Evolutionary conservation across 2,329 filamentous ascomycete species (phyloP).

Genomic region (Alternaria alternata): DNA sequence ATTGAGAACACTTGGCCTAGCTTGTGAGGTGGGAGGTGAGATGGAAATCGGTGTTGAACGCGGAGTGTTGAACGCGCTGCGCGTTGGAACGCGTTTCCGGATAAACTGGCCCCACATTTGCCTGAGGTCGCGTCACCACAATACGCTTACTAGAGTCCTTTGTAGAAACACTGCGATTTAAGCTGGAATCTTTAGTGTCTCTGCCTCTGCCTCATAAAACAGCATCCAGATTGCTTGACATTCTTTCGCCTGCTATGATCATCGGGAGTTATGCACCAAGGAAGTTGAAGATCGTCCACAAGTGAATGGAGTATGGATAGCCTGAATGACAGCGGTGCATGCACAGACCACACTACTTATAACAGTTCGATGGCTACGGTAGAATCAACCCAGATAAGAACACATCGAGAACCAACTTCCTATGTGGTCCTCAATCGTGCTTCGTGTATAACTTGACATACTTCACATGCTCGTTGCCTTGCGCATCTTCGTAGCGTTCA

Average conservation of each 20-base stretch:
- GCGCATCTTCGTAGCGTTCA: slow-evolving; percentile 37
- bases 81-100: not conserved
- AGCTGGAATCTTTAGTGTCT: too few species aligned
- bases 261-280: not conserved
- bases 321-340: not conserved
- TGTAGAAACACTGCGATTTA: not conserved
- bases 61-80: not conserved
- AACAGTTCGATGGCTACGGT: not conserved
- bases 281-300: not conserved
- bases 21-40: not conserved
- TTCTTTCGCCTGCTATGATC: not conserved
- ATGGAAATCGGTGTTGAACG: not conserved
- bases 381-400: not conserved
- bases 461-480: slow-evolving; percentile 41
- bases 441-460: slow-evolving; percentile 47
- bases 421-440: slow-evolving; percentile 11
- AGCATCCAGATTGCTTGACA: not conserved
- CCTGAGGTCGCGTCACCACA: not conserved
- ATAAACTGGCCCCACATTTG: not conserved
- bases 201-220: too few species aligned
- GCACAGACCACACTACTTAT: not conserved
- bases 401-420: not conserved
- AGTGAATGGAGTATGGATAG: not conserved
- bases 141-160: not conserved
- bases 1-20: not conserved